Evolutionary conservation across 2,329 filamentous ascomycete species (phyloP).

Genomic region (Podosphaera leucotricha): DNA sequence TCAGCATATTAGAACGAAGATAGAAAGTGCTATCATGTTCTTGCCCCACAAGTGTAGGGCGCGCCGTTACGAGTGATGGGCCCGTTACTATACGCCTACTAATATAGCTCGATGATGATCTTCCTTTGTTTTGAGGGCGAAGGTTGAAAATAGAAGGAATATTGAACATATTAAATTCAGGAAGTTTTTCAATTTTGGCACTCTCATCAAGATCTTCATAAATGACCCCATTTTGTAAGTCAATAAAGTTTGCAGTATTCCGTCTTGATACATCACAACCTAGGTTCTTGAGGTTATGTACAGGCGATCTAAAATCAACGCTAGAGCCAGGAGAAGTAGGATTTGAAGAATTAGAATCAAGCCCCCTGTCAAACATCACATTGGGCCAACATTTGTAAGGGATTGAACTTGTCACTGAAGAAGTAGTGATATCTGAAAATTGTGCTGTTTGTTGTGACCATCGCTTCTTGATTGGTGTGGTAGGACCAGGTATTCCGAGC

Average conservation of each 20-base stretch:
- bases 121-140: conserved; percentile 21
- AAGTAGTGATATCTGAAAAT: conserved; percentile 39
- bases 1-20: conserved; percentile 30
- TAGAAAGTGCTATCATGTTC: conserved; percentile 26
- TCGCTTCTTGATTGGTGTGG: conserved; percentile 23
- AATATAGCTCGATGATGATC: conserved; percentile 17
- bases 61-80: conserved; percentile 28
- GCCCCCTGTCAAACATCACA: conserved; percentile 53
- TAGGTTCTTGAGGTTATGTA: conserved; percentile 28
- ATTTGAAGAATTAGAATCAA: conserved; percentile 39
- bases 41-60: conserved; percentile 26
- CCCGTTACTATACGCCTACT: conserved; percentile 34
- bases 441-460: conserved; percentile 41
- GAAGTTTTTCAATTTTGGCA: conserved; percentile 7
- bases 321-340: conserved; percentile 68
- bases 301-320: conserved; percentile 40
- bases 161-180: conserved; percentile 7
- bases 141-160: conserved; percentile 23
- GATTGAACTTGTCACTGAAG: conserved; percentile 64
- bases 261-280: conserved; percentile 29
- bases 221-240: conserved; percentile 15
- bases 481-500: conserved; percentile 26
- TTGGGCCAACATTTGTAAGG: conserved; percentile 47
- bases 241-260: conserved; percentile 20
- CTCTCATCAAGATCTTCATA: conserved; percentile 6